phyloP scores from a whole-genome alignment of 1,284 basidiomycete species.

The Apiotrichum akiyoshidainum region DNA sequence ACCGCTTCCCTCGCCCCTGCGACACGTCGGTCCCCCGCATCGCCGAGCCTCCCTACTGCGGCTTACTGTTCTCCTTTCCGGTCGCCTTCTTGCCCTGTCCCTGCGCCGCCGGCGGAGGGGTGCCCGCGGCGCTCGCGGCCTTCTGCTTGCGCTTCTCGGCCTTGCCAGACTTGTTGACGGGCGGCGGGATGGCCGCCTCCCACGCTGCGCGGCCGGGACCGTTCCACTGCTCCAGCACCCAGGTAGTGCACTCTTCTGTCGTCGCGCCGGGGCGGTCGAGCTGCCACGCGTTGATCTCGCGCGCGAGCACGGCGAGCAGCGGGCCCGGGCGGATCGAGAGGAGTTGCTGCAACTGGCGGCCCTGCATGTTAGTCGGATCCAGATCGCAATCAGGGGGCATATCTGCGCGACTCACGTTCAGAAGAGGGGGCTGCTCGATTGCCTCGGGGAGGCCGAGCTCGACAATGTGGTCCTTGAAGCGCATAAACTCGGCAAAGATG shows the following conservation, averaged over 20 bases:
- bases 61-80: neutral
- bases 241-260: constrained; percentile 64
- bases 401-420: constrained; percentile 60
- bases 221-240: constrained; percentile 57
- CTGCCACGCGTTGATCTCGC: constrained; percentile 73
- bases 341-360: constrained; percentile 61
- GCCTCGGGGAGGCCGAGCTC: constrained; percentile 61
- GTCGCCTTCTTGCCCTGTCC: neutral
- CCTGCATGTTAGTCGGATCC: constrained; percentile 54
- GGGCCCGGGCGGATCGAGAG: constrained; percentile 63
- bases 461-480: constrained; percentile 61
- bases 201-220: constrained; percentile 17
- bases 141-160: constrained; percentile 13
- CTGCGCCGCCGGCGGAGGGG: neutral
- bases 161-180: constrained; percentile 13
- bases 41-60: constrained; percentile 3
- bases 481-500: constrained; percentile 63
- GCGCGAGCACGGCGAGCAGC: constrained; percentile 65
- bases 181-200: constrained; percentile 14
- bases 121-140: neutral
- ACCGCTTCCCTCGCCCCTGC: constrained; percentile 5
- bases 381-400: neutral
- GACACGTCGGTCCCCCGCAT: constrained; percentile 8
- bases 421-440: constrained; percentile 66
- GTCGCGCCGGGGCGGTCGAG: constrained; percentile 66